Evolutionary conservation across 495 filamentous ascomycete genomes (phyloP).

Genomic region (Penicillium herquei): DNA sequence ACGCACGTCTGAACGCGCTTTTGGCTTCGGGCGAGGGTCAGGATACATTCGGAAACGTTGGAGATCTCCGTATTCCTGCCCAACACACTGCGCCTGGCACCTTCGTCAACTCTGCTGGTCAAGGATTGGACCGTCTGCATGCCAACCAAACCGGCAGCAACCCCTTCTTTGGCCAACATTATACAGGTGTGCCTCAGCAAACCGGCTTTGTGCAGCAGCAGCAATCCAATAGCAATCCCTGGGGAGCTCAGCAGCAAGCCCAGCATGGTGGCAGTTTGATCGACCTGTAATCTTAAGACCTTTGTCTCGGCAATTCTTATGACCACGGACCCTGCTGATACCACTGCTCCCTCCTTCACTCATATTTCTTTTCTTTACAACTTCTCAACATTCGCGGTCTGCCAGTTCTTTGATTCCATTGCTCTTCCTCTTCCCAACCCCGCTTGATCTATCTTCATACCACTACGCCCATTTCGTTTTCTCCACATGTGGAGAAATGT

Average conservation of each 20-base stretch:
- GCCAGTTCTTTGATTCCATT: not conserved
- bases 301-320: not conserved
- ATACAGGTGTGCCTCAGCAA: constrained; percentile 59
- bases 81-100: constrained; percentile 97
- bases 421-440: not conserved
- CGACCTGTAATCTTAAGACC: constrained; percentile 63
- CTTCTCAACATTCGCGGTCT: not conserved
- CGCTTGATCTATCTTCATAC: not conserved
- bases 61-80: constrained; percentile 89
- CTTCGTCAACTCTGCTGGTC: constrained; percentile 92
- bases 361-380: not conserved
- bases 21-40: constrained; percentile 83
- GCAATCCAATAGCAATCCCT: constrained; percentile 63
- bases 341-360: not conserved
- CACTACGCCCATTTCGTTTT: not conserved
- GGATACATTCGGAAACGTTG: constrained; percentile 96
- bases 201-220: constrained; percentile 54
- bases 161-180: constrained; percentile 81
- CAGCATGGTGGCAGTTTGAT: constrained; percentile 79
- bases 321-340: constrained; percentile 2
- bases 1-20: constrained; percentile 86
- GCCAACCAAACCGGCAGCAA: constrained; percentile 85
- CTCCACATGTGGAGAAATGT: not conserved
- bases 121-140: constrained; percentile 64
- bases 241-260: constrained; percentile 62